Conservation (phyloP, 257 asterid species). For the Nicotiana knightiana region DNA sequence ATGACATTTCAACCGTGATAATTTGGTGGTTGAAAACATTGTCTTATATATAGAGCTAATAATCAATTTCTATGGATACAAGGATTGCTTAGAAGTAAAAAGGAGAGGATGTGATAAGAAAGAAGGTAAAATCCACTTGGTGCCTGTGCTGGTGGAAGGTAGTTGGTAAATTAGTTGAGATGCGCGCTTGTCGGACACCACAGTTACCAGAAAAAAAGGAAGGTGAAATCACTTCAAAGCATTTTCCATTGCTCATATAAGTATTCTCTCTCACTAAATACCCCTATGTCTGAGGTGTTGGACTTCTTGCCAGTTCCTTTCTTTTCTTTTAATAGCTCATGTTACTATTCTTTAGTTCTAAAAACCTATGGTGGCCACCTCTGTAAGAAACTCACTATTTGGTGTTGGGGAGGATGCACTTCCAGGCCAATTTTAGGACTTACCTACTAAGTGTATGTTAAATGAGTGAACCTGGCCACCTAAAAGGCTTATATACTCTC, state of each 20-base stretch:
- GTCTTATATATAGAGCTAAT: neutral
- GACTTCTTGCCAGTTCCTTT: neutral
- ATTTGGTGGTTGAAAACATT: neutral
- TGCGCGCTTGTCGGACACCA: too few relatives aligned
- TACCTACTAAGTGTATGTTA: neutral
- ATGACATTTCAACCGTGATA: neutral
- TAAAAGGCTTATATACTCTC: neutral
- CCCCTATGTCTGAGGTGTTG: neutral
- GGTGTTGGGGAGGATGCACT: neutral
- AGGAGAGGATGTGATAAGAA: neutral
- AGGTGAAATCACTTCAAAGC: neutral
- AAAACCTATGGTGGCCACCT: neutral
- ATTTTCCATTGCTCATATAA: neutral
- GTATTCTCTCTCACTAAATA: neutral
- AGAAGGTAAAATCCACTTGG: neutral
- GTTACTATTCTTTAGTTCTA: neutral
- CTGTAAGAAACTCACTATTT: neutral
- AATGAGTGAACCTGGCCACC: neutral
- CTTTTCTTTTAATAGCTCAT: neutral
- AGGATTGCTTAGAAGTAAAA: neutral
- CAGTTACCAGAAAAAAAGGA: neutral
- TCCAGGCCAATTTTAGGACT: neutral
- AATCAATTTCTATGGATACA: too few relatives aligned
- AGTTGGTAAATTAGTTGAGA: too few relatives aligned
- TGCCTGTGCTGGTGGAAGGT: too few relatives aligned